Percentiles rank a stretch among this genome's conserved stretches.
Evolutionary conservation across 441 rosid genomes (phyloP).

Genomic region (Brassica balearica): DNA sequence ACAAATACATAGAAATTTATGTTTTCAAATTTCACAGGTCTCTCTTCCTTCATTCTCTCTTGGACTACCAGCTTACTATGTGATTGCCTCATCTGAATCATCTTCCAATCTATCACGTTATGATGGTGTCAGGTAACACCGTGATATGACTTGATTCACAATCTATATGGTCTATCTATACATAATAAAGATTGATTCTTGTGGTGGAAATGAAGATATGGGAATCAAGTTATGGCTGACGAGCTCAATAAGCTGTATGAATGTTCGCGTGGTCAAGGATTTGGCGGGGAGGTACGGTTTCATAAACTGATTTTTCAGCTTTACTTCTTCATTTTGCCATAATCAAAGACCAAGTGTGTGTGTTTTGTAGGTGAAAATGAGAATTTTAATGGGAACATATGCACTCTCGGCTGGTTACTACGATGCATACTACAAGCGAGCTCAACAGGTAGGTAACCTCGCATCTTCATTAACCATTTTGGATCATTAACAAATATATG

Average conservation of each 20-base stretch:
- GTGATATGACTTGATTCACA: background rate
- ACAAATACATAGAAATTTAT: background rate
- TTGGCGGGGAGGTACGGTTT: conserved; percentile 77
- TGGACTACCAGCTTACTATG: conserved; percentile 92
- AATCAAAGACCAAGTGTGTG: background rate
- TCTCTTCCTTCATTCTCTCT: conserved; percentile 92
- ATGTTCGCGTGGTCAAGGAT: conserved; percentile 85
- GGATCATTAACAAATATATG: background rate
- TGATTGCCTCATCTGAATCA: conserved; percentile 91
- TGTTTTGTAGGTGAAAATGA: conserved; percentile 91
- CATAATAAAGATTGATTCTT: background rate
- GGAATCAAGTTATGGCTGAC: conserved; percentile 78
- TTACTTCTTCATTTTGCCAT: conserved; percentile 16
- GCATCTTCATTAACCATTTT: conserved; percentile 6
- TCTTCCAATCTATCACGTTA: conserved; percentile 94
- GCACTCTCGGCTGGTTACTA: conserved; percentile 96
- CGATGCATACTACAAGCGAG: conserved; percentile 94
- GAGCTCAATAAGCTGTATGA: conserved; percentile 78
- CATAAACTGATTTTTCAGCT: background rate
- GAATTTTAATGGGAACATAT: conserved; percentile 96
- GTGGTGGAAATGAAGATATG: conserved; percentile 60
- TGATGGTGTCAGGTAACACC: conserved; percentile 83
- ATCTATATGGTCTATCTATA: conserved; percentile 3
- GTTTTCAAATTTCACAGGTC: conserved; percentile 51
- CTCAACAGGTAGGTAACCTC: conserved; percentile 71